Conservation (phyloP, 2,329 filamentous ascomycete genomes). For the Elsinoe ampelina region DNA sequence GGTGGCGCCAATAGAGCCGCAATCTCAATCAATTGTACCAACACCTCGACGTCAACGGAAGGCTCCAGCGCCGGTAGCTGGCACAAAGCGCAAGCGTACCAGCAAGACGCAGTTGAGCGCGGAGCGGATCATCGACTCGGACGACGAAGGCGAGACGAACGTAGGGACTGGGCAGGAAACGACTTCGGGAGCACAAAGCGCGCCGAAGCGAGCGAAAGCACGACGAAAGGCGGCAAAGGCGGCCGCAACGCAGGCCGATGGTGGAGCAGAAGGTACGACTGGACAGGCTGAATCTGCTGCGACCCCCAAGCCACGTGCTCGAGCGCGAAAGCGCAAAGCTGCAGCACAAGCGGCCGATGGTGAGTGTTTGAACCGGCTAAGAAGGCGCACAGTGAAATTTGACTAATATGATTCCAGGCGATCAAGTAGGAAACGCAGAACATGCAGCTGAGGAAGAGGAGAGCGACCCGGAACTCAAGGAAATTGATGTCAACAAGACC, state of each 20-base stretch:
- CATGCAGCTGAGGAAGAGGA: conserved; percentile 18
- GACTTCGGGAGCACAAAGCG: neutral
- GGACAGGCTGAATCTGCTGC: neutral
- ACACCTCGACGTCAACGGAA: neutral
- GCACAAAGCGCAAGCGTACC: conserved; percentile 10
- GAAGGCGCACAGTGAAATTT: too few relatives aligned
- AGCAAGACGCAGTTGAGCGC: neutral
- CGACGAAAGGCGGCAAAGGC: neutral
- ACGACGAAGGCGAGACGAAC: neutral
- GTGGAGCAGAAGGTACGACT: neutral
- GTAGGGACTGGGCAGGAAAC: neutral
- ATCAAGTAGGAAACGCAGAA: neutral
- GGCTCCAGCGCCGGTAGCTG: neutral
- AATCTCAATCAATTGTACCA: neutral
- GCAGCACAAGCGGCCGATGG: neutral
- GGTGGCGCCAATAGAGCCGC: neutral
- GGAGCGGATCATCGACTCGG: neutral
- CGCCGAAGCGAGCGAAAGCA: conserved; percentile 14
- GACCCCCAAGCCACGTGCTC: neutral
- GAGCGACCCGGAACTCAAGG: conserved; percentile 27
- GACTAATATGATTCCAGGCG: too few relatives aligned
- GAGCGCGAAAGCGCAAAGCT: neutral
- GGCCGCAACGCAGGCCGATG: neutral
- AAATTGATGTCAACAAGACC: conserved; percentile 55
- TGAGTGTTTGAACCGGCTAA: neutral